phyloP scores from a whole-genome alignment of 2,329 filamentous ascomycete species.

The Coniochaeta sp. region DNA sequence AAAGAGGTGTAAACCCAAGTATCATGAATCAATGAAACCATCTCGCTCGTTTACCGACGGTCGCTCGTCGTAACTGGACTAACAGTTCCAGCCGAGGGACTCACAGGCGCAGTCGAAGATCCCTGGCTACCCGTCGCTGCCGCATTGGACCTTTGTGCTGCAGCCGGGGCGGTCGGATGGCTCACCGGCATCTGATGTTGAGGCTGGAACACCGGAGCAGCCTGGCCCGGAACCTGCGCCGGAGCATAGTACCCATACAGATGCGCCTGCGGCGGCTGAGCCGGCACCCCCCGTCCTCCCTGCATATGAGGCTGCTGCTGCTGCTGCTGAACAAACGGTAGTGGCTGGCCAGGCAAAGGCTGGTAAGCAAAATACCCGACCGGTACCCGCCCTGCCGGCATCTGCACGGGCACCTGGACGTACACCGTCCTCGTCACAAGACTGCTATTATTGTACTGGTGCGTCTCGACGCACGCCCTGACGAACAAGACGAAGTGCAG shows the following conservation, averaged over 20 bases:
- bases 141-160: too few relatives aligned
- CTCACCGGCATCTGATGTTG: too few relatives aligned
- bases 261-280: not conserved
- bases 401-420: slow-evolving; percentile 6
- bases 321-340: not conserved
- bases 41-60: too few relatives aligned
- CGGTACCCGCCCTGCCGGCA: too few relatives aligned
- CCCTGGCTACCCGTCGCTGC: too few relatives aligned
- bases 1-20: too few relatives aligned
- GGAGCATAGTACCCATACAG: slow-evolving; percentile 4
- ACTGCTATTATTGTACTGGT: slow-evolving; percentile 19
- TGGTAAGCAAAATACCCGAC: not conserved
- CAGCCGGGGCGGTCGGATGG: too few relatives aligned
- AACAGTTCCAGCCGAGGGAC: not conserved
- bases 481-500: slow-evolving; percentile 32
- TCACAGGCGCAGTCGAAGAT: too few relatives aligned
- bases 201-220: not conserved
- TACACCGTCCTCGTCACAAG: slow-evolving; percentile 6
- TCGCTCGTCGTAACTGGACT: not conserved
- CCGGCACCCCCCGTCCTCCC: not conserved
- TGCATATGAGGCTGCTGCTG: not conserved
- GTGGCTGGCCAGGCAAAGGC: not conserved
- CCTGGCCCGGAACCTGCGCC: too few relatives aligned
- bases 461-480: slow-evolving; percentile 30
- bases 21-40: too few relatives aligned